Conservation (phyloP, 768 basidiomycete genomes). For the Psilocybe tampanensis region DNA sequence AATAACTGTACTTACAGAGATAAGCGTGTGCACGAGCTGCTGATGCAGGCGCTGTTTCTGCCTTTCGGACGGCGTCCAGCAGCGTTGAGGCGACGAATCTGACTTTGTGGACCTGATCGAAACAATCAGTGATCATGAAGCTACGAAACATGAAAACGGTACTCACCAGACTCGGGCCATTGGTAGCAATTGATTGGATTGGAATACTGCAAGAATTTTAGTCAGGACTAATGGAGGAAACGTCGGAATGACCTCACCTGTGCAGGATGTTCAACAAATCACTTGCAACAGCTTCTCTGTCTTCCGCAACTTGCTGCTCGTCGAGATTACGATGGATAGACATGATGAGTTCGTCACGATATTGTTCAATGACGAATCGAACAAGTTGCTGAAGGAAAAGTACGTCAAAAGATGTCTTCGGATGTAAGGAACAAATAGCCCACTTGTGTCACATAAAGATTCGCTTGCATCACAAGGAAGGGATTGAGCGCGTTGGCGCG, state of each 20-base stretch:
- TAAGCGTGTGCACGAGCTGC: conserved; percentile 87
- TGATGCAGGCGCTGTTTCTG: conserved; percentile 76
- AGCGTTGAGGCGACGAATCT: conserved; percentile 91
- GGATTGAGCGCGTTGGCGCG: conserved; percentile 86
- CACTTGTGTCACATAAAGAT: conserved; percentile 91
- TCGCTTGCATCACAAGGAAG: conserved; percentile 91
- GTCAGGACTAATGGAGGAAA: conserved; percentile 6
- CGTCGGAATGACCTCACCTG: conserved; percentile 44
- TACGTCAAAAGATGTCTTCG: not conserved
- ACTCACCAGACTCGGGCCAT: conserved; percentile 73
- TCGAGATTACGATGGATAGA: conserved; percentile 67
- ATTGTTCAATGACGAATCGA: conserved; percentile 91
- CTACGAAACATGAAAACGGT: not conserved
- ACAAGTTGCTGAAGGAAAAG: conserved; percentile 73
- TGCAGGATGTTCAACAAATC: conserved; percentile 87
- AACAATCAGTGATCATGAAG: conserved; percentile 14
- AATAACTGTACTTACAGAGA: conserved; percentile 59
- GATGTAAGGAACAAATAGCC: conserved; percentile 14
- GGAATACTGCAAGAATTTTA: conserved; percentile 64
- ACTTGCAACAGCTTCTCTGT: conserved; percentile 83
- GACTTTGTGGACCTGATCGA: conserved; percentile 79
- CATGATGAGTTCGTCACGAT: conserved; percentile 81
- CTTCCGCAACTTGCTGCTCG: conserved; percentile 67
- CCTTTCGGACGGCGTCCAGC: conserved; percentile 81
- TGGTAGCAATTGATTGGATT: conserved; percentile 90